A percentile compares a stretch with the other conserved stretches of the same genome.
phyloP scores from a whole-genome alignment of 2,329 filamentous ascomycete species.

The Botrytis cinerea region DNA sequence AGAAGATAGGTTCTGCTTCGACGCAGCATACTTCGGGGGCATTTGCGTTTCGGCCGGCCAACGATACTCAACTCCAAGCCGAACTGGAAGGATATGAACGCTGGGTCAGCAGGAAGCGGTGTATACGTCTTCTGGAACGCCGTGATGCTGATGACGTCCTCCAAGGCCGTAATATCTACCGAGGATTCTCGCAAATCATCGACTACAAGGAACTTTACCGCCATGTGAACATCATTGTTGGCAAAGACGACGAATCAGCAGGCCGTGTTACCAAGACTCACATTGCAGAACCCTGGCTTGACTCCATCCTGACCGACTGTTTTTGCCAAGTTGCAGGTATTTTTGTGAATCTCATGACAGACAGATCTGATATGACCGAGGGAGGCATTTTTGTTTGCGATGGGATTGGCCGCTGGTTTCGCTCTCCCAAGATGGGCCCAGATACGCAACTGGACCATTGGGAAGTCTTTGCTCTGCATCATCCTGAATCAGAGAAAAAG shows the following conservation, averaged over 20 bases:
- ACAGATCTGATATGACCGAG: constrained; percentile 22
- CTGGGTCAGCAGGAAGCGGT: no score
- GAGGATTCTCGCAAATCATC: constrained; percentile 43
- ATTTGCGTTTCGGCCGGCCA: no score
- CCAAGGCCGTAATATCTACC: constrained; percentile 43
- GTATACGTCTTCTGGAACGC: no score
- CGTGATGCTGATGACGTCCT: constrained; percentile 14
- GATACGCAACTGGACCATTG: constrained; percentile 27
- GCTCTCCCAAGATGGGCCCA: constrained; percentile 37
- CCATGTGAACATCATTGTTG: constrained; percentile 40
- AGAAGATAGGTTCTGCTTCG: no score
- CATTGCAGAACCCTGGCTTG: constrained; percentile 27
- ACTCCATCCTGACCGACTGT: constrained; percentile 35
- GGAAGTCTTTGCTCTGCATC: constrained; percentile 40
- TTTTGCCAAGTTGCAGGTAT: constrained; percentile 46
- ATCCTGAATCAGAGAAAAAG: constrained; percentile 33
- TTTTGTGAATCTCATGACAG: constrained; percentile 44
- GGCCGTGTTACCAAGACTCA: constrained; percentile 30
- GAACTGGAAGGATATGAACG: no score
- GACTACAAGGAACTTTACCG: constrained; percentile 42
- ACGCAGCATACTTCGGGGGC: no score
- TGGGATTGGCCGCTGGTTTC: constrained; percentile 42
- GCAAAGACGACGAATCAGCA: constrained; percentile 39
- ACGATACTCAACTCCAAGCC: no score
- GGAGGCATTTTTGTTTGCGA: constrained; percentile 43